phyloP scores from a whole-genome alignment of 2,329 filamentous ascomycete genomes.

The Diaporthe vexans region DNA sequence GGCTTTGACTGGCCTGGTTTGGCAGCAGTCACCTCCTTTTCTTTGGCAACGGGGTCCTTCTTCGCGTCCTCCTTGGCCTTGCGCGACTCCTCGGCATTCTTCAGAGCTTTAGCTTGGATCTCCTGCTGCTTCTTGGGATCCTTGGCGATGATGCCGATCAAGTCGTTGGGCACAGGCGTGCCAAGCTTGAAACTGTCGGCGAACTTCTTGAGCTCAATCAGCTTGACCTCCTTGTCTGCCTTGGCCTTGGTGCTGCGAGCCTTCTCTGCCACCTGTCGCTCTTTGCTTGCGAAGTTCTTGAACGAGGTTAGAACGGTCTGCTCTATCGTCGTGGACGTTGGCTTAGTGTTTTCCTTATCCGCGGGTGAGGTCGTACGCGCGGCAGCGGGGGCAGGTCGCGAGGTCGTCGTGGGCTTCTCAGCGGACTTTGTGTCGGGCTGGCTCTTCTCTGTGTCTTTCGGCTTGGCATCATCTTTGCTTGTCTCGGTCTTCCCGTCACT shows the following conservation, averaged over 20 bases:
- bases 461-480: constrained; percentile 50
- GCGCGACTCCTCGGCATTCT: constrained; percentile 77
- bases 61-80: constrained; percentile 40
- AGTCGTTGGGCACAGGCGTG: constrained; percentile 90
- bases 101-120: constrained; percentile 89
- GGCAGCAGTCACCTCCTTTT: constrained; percentile 63
- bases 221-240: constrained; percentile 89
- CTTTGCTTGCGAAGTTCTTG: constrained; percentile 72
- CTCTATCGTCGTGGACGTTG: constrained; percentile 74
- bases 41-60: constrained; percentile 63
- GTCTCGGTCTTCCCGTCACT: constrained; percentile 43
- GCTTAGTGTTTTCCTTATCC: constrained; percentile 55
- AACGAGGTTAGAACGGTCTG: constrained; percentile 74
- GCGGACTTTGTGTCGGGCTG: constrained; percentile 44
- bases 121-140: constrained; percentile 94
- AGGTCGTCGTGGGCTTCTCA: constrained; percentile 41
- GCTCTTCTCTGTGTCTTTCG: constrained; percentile 49
- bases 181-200: constrained; percentile 93
- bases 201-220: constrained; percentile 96
- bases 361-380: constrained; percentile 58
- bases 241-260: constrained; percentile 70
- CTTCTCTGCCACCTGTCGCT: constrained; percentile 70
- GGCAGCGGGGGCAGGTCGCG: constrained; percentile 51
- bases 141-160: constrained; percentile 96
- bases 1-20: constrained; percentile 62